Evolutionary conservation across 2,329 filamentous ascomycete species (phyloP), one percentile per base, ranked within the genome.

Genomic region (Phoma sp.): DNA sequence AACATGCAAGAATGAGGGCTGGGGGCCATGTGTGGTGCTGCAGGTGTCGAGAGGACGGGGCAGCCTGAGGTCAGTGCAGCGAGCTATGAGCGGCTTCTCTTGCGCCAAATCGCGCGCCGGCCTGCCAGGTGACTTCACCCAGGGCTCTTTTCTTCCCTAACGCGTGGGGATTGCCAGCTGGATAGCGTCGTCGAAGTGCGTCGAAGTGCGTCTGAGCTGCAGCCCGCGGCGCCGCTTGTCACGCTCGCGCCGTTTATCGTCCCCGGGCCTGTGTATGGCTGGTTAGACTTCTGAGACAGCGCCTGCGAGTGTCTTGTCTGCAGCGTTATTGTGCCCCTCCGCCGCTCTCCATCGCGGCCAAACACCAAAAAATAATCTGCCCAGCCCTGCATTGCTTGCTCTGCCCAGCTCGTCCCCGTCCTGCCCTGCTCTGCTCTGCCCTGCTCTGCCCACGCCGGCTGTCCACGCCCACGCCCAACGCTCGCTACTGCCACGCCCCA

Each of bases 1-100:
- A 60, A 60, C 55, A 33, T 11, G 58, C 47, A 53, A 54, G 55
- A 60, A 60, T 51, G 58, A 32, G 49, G 41, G 33, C 42, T 25
- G 41, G 47, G 52, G 37, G 52, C 23, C 43, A 47, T 33, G 48
- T 37, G 41, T 22, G 42, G 57, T 48, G 49, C 35, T 47, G 57
- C 49, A 45, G 40, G 49, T 37, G 49, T 30, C 37, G 2, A 37
- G 37, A n/a, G 50, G 3, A 42, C 42, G 10, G 43, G 18, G 27
- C 47, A 43, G 38, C 11, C 2, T 0, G 32, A 2, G 43, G 11
- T 6, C 47, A 29, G 44, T 40, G 47, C 36, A 32, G 30, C 27
- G 4, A 11, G 30, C 46, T 41, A 39, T 53, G 43, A 7, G 27
- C 27, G 27, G 27, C 6, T 18, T 18, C 27, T 29, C 6, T 29